Percentiles rank a stretch among this genome's conserved stretches.
Conservation (phyloP, 495 filamentous ascomycete genomes). For the Xylaria intraflava region DNA sequence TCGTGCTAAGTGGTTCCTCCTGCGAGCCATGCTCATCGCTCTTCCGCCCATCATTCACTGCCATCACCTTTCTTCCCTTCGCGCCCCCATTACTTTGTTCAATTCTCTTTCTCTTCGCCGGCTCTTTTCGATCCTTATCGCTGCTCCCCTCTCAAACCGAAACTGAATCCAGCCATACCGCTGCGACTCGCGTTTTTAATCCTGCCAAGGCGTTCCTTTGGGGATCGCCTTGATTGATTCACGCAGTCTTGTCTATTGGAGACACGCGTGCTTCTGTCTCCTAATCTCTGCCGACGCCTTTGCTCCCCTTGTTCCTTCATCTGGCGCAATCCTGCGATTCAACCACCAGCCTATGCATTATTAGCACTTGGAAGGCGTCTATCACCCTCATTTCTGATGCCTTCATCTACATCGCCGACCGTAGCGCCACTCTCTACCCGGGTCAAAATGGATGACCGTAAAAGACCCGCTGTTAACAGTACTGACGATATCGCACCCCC, state of each 20-base stretch:
- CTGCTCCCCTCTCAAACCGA: background rate
- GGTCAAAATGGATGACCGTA: constrained; percentile 96
- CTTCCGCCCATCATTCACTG: constrained; percentile 10
- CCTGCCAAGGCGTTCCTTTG: constrained; percentile 11
- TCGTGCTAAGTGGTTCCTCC: constrained; percentile 23
- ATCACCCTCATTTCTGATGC: constrained; percentile 56
- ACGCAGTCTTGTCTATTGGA: background rate
- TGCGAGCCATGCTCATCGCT: constrained; percentile 15
- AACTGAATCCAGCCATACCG: constrained; percentile 10
- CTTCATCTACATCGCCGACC: constrained; percentile 65
- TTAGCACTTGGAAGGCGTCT: constrained; percentile 14
- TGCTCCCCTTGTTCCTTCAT: constrained; percentile 7
- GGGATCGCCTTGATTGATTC: constrained; percentile 11
- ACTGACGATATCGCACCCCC: constrained; percentile 75
- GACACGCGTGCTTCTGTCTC: constrained; percentile 16
- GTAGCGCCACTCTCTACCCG: constrained; percentile 57
- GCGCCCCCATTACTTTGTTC: constrained; percentile 12
- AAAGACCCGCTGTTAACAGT: constrained; percentile 70
- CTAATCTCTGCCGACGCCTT: constrained; percentile 4
- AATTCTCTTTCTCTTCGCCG: constrained; percentile 15
- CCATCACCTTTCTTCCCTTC: constrained; percentile 8
- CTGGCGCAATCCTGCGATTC: constrained; percentile 2
- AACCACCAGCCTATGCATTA: constrained; percentile 21
- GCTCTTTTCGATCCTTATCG: background rate
- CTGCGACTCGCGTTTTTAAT: constrained; percentile 5